Percentiles rank a stretch among this genome's conserved stretches.
phyloP scores from a whole-genome alignment of 352 stramenopile genomes.

The Salisapilia sapeloensis region DNA sequence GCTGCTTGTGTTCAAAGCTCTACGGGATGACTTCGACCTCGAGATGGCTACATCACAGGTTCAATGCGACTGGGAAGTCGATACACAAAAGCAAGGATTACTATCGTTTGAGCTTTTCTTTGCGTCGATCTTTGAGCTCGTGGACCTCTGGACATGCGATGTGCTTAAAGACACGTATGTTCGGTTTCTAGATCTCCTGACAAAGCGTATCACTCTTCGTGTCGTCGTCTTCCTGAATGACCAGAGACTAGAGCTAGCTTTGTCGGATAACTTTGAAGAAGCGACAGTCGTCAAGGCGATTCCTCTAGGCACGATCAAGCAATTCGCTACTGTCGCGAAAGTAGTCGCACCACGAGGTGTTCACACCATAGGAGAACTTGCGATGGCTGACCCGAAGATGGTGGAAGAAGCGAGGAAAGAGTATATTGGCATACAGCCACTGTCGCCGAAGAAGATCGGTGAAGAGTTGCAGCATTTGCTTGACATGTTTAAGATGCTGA shows the following conservation, averaged over 20 bases:
- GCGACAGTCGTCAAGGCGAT: constrained; percentile 62
- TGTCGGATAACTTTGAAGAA: constrained; percentile 62
- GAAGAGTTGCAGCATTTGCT: constrained; percentile 37
- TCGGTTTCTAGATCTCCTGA: constrained; percentile 46
- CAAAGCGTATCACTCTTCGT: constrained; percentile 39
- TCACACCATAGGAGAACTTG: constrained; percentile 44
- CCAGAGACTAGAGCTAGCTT: constrained; percentile 38
- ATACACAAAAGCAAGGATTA: constrained; percentile 35
- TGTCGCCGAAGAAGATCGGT: constrained; percentile 31
- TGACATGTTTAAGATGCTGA: constrained; percentile 35
- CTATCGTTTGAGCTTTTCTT: constrained; percentile 53
- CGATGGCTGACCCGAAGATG: constrained; percentile 21
- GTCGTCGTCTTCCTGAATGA: constrained; percentile 57
- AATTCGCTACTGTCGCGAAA: constrained; percentile 37
- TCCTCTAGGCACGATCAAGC: constrained; percentile 42
- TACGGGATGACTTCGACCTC: constrained; percentile 52
- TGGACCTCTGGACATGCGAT: constrained; percentile 73
- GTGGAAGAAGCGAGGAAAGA: constrained; percentile 30
- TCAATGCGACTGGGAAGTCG: constrained; percentile 60
- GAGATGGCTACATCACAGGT: constrained; percentile 38
- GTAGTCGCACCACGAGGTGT: constrained; percentile 31
- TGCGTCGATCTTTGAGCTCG: constrained; percentile 50
- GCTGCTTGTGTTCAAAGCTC: constrained; percentile 64
- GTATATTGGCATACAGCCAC: constrained; percentile 29
- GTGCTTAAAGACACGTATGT: constrained; percentile 46